Evolutionary conservation across 805 yeast species (phyloP), one percentile per base, ranked within the genome.

Genomic region (Pichia californica): DNA sequence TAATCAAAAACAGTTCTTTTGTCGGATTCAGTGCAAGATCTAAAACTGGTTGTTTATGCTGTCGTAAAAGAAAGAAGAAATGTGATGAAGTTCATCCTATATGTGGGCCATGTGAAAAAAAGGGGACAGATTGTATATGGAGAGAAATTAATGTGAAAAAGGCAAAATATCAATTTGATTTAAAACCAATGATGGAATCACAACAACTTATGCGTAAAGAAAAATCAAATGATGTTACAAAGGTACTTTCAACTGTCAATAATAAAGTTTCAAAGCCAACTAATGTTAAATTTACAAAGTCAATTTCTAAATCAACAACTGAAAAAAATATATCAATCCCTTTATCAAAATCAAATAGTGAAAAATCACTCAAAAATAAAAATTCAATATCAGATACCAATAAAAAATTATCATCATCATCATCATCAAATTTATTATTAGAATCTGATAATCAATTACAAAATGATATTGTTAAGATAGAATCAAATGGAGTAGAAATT

Each of bases 31-130:
- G 60, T 9, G 50, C 64, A 19, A 46, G 71, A 10, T 68, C 73
- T 0, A 61, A 62, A 35, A 45, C 49, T 18, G 74, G 74, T 0
- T 71, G 75, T 44, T 36, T 56, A 7, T 58, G 57, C 40, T 73
- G 78, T 50, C 60, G 71, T 39, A 59, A 56, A 46, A 60, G 69
- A 50, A 73, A 71, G 61, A 73, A 72, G 54, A 73, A 72, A 44
- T 73, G 79, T 55, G 77, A 73, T 54, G 73, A 73, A 51, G 52
- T 50, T 8, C 66, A 63, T 43, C 79, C 79, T 1, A 57, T 63
- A 3, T 73, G 79, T 52, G 68, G 72, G 1, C 53, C 63, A n/a
- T 73, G 79, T 41, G 32, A 46, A 29, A 61, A 58, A 43, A 56
- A 59, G 38, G 51, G 53, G 11, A 32, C 56, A 3, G 53, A 47